Evolutionary conservation across 140 eudicot genomes (phyloP).

Genomic region (Cichorium intybus): DNA sequence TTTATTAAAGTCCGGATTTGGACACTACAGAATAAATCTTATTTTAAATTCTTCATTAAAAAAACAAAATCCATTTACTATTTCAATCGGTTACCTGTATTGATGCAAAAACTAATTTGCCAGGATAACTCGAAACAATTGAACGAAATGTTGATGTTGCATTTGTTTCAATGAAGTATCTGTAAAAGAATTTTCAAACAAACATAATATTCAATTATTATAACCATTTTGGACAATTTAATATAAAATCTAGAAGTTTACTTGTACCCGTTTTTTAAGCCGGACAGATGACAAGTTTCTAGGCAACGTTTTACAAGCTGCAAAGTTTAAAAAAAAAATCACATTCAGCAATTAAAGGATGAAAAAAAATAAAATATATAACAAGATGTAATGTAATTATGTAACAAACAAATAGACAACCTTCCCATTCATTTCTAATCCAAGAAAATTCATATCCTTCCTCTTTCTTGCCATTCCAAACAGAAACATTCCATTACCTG

Average conservation of each 20-base stretch:
- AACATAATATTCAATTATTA: background rate
- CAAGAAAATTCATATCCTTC: conserved; percentile 81
- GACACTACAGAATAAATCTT: conserved; percentile 56
- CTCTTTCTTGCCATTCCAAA: conserved; percentile 60
- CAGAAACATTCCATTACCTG: conserved; percentile 90
- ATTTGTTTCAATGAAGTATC: conserved; percentile 80
- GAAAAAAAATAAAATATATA: background rate
- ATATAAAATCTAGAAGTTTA: background rate
- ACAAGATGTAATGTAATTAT: too few relatives aligned
- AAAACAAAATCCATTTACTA: background rate
- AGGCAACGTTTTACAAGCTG: conserved; percentile 82
- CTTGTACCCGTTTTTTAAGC: conserved; percentile 56
- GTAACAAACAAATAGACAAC: too few relatives aligned
- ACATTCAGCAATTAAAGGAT: conserved; percentile 20
- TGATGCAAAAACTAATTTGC: conserved; percentile 66
- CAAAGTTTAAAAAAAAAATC: conserved; percentile 14
- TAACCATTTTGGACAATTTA: background rate
- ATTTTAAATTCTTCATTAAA: conserved; percentile 3
- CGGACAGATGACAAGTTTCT: conserved; percentile 41
- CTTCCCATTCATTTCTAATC: conserved; percentile 77
- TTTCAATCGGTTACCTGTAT: conserved; percentile 55
- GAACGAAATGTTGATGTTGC: conserved; percentile 83
- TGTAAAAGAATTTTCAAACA: conserved; percentile 19
- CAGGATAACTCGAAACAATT: conserved; percentile 79
- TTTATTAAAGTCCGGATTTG: conserved; percentile 79